A percentile compares a stretch with the other conserved stretches of the same genome.
Evolutionary conservation across 2,329 filamentous ascomycete species (phyloP).

Genomic region (Conoideocrella luteorostrata): DNA sequence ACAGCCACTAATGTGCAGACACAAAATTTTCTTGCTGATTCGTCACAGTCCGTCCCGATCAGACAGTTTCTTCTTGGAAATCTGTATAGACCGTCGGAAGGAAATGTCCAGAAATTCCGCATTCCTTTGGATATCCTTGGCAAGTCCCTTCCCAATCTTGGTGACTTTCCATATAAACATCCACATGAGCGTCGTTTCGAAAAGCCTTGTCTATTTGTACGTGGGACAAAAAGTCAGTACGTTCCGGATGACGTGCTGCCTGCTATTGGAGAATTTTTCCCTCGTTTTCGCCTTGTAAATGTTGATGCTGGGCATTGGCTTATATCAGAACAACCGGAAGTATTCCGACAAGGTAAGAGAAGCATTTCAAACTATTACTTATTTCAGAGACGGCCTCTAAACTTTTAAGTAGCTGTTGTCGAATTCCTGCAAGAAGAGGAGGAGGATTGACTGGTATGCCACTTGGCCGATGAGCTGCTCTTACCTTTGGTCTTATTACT

Average conservation of each 20-base stretch:
- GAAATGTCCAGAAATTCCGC: slow-evolving; percentile 62
- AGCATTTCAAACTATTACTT: background rate
- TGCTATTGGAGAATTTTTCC: slow-evolving; percentile 77
- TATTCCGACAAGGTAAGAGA: slow-evolving; percentile 60
- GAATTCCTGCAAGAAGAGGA: slow-evolving; percentile 3
- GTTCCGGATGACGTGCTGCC: slow-evolving; percentile 74
- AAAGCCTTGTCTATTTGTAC: slow-evolving; percentile 74
- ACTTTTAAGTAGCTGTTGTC: slow-evolving; percentile 4
- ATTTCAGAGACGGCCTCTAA: background rate
- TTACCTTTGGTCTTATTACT: too few relatives aligned
- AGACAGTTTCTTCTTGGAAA: slow-evolving; percentile 92
- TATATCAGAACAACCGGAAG: slow-evolving; percentile 79
- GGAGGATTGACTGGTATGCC: background rate
- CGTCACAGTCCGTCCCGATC: slow-evolving; percentile 54
- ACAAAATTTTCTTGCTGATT: background rate
- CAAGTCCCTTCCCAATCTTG: slow-evolving; percentile 64
- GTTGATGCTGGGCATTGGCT: slow-evolving; percentile 82
- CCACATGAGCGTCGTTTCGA: slow-evolving; percentile 62
- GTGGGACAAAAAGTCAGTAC: slow-evolving; percentile 72
- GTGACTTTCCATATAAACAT: slow-evolving; percentile 81
- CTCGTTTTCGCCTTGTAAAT: slow-evolving; percentile 65
- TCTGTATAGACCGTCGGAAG: slow-evolving; percentile 50
- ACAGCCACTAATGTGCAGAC: slow-evolving; percentile 2
- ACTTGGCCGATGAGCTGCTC: too few relatives aligned
- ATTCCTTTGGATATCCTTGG: slow-evolving; percentile 70